Conservation (phyloP, 129 eudicot genomes). For the Escallonia rubra region DNA sequence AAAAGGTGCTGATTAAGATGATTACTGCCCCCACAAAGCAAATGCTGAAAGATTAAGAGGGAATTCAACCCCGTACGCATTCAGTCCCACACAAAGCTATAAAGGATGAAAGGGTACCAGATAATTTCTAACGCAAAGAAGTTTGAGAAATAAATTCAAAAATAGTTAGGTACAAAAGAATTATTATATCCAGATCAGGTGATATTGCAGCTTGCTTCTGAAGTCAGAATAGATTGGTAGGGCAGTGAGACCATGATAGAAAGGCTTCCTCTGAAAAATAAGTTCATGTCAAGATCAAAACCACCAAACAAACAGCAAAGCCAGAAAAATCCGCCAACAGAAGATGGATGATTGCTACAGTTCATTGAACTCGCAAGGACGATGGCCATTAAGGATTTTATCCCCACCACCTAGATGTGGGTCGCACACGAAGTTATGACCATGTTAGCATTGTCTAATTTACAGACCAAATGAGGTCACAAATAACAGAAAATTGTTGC, state of each 20-base stretch:
- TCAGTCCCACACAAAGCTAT: no score
- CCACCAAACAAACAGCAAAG: background rate
- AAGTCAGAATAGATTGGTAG: conserved; percentile 1
- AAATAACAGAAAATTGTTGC: background rate
- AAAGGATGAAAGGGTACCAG: no score
- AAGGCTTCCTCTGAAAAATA: conserved; percentile 18
- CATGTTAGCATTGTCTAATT: background rate
- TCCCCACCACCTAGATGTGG: conserved; percentile 21
- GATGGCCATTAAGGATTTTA: background rate
- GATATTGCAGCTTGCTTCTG: background rate
- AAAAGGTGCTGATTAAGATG: no score
- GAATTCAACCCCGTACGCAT: no score
- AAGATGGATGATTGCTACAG: conserved; percentile 7
- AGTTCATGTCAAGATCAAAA: conserved; percentile 1
- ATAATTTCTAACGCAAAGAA: background rate
- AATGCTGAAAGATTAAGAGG: no score
- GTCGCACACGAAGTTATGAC: conserved; percentile 5
- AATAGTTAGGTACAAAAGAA: background rate
- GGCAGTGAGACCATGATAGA: conserved; percentile 4
- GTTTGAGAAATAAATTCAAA: background rate
- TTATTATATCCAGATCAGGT: conserved; percentile 2
- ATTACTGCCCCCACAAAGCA: no score
- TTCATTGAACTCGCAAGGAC: background rate
- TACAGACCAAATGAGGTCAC: conserved; percentile 18
- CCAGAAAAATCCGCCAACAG: background rate